Conservation (phyloP, 495 filamentous ascomycete species). For the Trichocladium antarcticum region DNA sequence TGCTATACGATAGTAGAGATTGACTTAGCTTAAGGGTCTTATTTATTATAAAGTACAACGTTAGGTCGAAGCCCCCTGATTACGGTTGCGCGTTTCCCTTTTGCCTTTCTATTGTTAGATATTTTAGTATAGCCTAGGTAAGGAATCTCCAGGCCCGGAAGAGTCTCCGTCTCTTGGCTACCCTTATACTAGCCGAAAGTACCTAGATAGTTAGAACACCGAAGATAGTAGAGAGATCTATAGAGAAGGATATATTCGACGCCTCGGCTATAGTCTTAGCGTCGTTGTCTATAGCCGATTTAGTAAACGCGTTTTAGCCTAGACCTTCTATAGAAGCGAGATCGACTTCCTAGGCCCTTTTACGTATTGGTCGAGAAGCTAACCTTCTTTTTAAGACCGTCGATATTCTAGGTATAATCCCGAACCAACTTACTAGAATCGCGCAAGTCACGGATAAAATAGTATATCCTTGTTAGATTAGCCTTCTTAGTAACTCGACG, state of each 20-base stretch:
- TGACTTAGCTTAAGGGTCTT: constrained; percentile 8
- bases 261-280: constrained; percentile 1
- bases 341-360: constrained; percentile 7
- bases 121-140: constrained; percentile 7
- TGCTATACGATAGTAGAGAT: constrained; percentile 12
- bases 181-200: constrained; percentile 5
- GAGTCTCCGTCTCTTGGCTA: constrained; percentile 10
- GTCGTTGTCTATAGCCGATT: constrained; percentile 2
- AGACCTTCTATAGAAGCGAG: constrained; percentile 3
- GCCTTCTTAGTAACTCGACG: constrained; percentile 4
- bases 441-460: constrained; percentile 6
- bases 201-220: constrained; percentile 7
- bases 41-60: constrained; percentile 11
- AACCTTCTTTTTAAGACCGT: constrained; percentile 13
- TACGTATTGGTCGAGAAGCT: constrained; percentile 10
- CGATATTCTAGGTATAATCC: constrained; percentile 14
- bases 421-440: constrained; percentile 9
- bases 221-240: constrained; percentile 10
- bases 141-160: constrained; percentile 1
- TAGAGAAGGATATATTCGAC: constrained; percentile 13
- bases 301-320: neutral
- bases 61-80: constrained; percentile 10
- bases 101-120: constrained; percentile 8
- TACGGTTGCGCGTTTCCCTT: constrained; percentile 9
- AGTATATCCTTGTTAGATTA: constrained; percentile 6